Base-by-base conservation (phyloP, 129 eudicot genomes). In the Dittrichia graveolens region DNA sequence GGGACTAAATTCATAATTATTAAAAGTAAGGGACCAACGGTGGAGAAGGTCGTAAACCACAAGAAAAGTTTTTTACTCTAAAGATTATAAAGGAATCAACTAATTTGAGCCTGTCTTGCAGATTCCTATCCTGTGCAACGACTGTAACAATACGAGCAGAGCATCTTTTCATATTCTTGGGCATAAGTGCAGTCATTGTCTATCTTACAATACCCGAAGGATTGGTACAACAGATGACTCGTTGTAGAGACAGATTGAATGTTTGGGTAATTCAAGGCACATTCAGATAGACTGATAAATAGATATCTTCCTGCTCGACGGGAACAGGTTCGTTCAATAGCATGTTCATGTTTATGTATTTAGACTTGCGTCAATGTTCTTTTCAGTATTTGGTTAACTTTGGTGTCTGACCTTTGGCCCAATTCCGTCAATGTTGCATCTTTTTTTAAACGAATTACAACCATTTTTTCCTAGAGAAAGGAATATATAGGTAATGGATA, bases 71-170 rank as follows among this genome's bases (percentile, higher is more conserved):
- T 24, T 8, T 13, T 57, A 15, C 58, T 60, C 4, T 47, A 5
- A 14, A 62, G 37, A 9, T 39, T 15, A 14, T 14, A 3, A 15
- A 40, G 19, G 4, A 19, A 54, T 46, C 53, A 49, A n/a, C 38
- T 37, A 43, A 6, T 38, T 38, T 24, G 52, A 31, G 60, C 10
- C 1, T 11, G 14, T 7, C 15, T 76, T 52, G 37, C 83, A 89
- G 98, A 86, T 89, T 71, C 54, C 72, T 8, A 90, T 89, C 31
- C 78, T 93, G 58, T 93, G 98, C 95, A 93, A 93, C 6, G 98
- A 93, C 73, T 93, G 98, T 82, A 90, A 90, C 82, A 82, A 78
- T 49, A 85, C 84, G 0, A 81, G 98, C 82, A 79, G 72, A 74
- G 85, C 82, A 55, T 49, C 45, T 0, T 93, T 87, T 71, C 98